Evolutionary conservation across 73 alveolate species (phyloP).

Genomic region (Durusdinium trenchii): DNA sequence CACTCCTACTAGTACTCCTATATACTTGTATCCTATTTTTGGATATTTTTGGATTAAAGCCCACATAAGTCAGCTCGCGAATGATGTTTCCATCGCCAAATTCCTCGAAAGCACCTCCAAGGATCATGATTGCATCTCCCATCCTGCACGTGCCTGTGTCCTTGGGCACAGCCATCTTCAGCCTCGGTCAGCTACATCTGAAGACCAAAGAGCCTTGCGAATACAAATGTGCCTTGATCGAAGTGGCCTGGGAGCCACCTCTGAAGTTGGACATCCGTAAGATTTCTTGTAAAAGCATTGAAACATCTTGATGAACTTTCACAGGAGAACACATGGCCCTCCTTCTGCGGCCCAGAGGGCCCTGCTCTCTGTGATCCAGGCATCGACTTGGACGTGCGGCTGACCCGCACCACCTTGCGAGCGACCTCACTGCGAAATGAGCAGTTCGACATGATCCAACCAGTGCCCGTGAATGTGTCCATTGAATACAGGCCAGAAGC

Average conservation of each 20-base stretch:
- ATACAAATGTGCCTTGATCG: conserved; percentile 27
- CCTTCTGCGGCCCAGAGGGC: too few species aligned
- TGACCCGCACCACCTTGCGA: conserved; percentile 68
- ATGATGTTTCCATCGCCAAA: neutral
- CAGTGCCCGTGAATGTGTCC: conserved; percentile 70
- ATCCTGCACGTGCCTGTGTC: conserved; percentile 71
- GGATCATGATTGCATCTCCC: conserved; percentile 92
- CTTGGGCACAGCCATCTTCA: conserved; percentile 77
- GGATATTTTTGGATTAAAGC: neutral
- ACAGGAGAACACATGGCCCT: too few species aligned
- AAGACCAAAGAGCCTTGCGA: conserved; percentile 53
- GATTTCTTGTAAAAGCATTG: too few species aligned
- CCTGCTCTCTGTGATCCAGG: too few species aligned
- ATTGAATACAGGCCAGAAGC: conserved; percentile 78
- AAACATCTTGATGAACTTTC: too few species aligned
- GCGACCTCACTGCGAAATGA: conserved; percentile 72
- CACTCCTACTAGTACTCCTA: too few species aligned
- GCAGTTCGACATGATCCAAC: conserved; percentile 91
- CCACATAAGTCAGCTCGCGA: neutral
- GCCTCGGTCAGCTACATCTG: conserved; percentile 51
- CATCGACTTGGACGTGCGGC: conserved; percentile 53
- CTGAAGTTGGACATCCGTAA: neutral
- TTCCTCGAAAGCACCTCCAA: neutral
- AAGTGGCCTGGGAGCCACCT: neutral
- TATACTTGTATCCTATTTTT: neutral